Evolutionary conservation across 352 stramenopile genomes (phyloP).

Genomic region (Phytophthora pseudosyringae): DNA sequence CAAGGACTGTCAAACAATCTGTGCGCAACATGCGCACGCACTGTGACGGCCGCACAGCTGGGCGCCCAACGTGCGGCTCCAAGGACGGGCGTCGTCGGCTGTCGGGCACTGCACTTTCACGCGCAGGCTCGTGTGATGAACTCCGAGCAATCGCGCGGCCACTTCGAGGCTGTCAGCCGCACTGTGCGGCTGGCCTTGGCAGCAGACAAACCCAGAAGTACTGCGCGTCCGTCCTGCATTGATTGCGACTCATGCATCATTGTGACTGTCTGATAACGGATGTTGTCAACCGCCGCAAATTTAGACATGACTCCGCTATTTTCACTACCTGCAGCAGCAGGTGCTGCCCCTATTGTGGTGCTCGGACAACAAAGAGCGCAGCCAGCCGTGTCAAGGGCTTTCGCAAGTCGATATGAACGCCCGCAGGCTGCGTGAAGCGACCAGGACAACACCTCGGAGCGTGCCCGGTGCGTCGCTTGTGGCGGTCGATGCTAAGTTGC

Average conservation of each 20-base stretch:
- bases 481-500: background rate
- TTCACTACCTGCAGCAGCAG: conserved; percentile 8
- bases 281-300: conserved; percentile 11
- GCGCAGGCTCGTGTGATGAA: conserved; percentile 5
- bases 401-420: conserved; percentile 37
- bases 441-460: conserved; percentile 30
- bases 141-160: conserved; percentile 6
- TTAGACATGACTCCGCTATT: conserved; percentile 36
- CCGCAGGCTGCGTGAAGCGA: conserved; percentile 42
- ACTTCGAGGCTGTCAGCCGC: no score
- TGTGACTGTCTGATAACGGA: conserved; percentile 17
- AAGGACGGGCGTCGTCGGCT: conserved; percentile 3
- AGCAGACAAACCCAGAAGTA: no score
- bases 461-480: conserved; percentile 10
- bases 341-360: background rate
- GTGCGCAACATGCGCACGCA: conserved; percentile 16
- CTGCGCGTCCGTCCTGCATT: no score
- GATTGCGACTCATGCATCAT: no score
- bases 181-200: no score
- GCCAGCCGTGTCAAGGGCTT: background rate
- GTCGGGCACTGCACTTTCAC: conserved; percentile 10
- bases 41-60: conserved; percentile 21
- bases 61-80: conserved; percentile 17
- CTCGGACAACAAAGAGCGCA: background rate
- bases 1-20: conserved; percentile 6